These are phyloP conservation scores for Hypoxylon cercidicola DNA, from an alignment of 495 filamentous ascomycete species.

Conservation along the genomic window DNA sequence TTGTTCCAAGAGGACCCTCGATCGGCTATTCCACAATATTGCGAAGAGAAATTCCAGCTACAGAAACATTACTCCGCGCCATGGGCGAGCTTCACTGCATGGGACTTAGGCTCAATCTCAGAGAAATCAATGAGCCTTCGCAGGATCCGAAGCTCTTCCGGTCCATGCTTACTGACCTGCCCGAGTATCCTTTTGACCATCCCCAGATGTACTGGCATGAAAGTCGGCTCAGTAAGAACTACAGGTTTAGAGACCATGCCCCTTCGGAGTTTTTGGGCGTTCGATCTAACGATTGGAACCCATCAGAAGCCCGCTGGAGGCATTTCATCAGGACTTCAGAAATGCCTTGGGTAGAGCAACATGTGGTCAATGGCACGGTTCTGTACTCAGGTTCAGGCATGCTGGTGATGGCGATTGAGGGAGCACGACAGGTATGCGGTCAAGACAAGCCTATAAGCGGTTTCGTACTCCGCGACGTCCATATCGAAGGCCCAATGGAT, in stretches of 20 bases:
- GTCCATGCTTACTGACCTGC: conserved; percentile 16
- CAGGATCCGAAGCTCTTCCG: background rate
- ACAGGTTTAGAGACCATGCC: conserved; percentile 20
- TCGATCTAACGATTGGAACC: conserved; percentile 24
- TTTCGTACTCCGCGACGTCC: background rate
- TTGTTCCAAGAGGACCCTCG: background rate
- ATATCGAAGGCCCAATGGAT: background rate
- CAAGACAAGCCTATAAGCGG: background rate
- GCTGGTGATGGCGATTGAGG: conserved; percentile 50
- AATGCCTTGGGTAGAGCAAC: conserved; percentile 45
- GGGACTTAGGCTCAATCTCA: conserved; percentile 6
- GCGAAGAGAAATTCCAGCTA: too few species aligned
- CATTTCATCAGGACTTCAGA: conserved; percentile 42
- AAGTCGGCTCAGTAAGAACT: conserved; percentile 32
- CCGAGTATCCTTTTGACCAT: conserved; percentile 39
- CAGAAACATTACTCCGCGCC: conserved; percentile 13
- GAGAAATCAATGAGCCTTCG: conserved; percentile 9
- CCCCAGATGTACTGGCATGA: conserved; percentile 43
- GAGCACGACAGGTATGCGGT: background rate
- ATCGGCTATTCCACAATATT: conserved; percentile 25
- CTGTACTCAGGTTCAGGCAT: conserved; percentile 50
- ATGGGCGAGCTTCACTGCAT: conserved; percentile 25
- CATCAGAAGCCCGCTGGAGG: conserved; percentile 38
- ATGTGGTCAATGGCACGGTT: conserved; percentile 23
- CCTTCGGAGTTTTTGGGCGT: conserved; percentile 34